Conservation (phyloP, 352 stramenopile species). For the Peronospora destructor region DNA sequence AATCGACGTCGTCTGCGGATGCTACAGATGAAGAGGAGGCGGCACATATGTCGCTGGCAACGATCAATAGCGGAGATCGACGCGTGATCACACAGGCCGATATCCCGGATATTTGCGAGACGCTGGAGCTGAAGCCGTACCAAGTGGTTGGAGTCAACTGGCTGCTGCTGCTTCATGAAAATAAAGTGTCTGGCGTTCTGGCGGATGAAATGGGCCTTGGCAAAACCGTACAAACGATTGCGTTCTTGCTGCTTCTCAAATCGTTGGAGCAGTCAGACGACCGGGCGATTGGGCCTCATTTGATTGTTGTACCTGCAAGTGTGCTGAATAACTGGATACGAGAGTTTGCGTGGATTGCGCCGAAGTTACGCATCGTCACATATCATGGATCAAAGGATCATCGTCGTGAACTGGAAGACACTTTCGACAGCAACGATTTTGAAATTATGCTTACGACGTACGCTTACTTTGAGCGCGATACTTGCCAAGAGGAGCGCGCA, state of each 20-base stretch:
- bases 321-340: conserved; percentile 90
- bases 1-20: conserved; percentile 26
- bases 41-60: conserved; percentile 51
- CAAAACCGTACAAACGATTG: conserved; percentile 89
- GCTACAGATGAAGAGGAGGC: conserved; percentile 43
- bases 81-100: conserved; percentile 61
- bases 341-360: conserved; percentile 91
- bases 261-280: conserved; percentile 26
- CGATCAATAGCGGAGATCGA: conserved; percentile 33
- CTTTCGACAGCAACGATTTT: conserved; percentile 42
- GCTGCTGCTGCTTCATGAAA: conserved; percentile 68
- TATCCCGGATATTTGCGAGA: conserved; percentile 61
- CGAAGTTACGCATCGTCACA: conserved; percentile 78
- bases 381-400: conserved; percentile 74
- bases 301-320: conserved; percentile 90
- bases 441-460: conserved; percentile 90
- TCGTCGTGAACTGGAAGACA: conserved; percentile 50
- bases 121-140: conserved; percentile 78
- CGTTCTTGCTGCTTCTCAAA: conserved; percentile 66
- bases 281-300: conserved; percentile 57
- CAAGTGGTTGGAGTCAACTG: conserved; percentile 83
- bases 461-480: conserved; percentile 87
- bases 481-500: conserved; percentile 70
- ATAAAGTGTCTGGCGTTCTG: conserved; percentile 73
- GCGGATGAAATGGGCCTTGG: conserved; percentile 90